Evolutionary conservation across 78 protist genomes (phyloP), one percentile per base, ranked within the genome.

Genomic region (Speleostelium caveatum): DNA sequence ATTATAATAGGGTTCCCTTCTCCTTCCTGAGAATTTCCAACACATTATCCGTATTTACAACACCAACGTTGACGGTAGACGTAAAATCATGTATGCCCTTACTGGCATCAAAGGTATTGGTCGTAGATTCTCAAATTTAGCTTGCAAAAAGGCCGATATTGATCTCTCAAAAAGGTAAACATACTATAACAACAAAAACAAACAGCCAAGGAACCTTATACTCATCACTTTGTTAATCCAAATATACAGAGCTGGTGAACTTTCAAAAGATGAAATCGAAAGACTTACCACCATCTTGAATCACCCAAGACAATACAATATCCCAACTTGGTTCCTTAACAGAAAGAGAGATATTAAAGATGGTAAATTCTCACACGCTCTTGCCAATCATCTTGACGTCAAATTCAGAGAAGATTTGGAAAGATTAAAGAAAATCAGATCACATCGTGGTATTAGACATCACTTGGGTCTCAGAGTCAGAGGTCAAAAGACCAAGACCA

Each of bases 401-500:
- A 94, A 94, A 94, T 91, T 96, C 76, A 98, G 99, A 93, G 99
- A 99, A 73, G 99, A 98, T 83, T 72, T 99, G 51, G 99, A 98
- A 96, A 94, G 99, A 75, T 75, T 98, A 62, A 97, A 96, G 95
- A 98, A 98, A 97, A 98, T 98, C 95, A 68, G 96, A 41, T 72
- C 86, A 49, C 98, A 99, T 96, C 89, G 99, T 30, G 99, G 99
- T 97, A 90, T 99, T 45, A 95, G 96, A 60, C 99, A 99, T 96
- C 86, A 83, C 94, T 96, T 97, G 97, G 99, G 99, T 39, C 92
- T 98, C 92, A 95, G 96, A n/a, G 99, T 99, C 74, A 96, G 99
- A 62, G 99, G 99, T 78, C 99, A 99, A 96, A 99, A 97, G 97
- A 99, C 99, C 59, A 97, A 97, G 96, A 98, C 99, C 63, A 98